phyloP scores from a whole-genome alignment of 805 yeast species.

The Wickerhamiella cacticola region DNA sequence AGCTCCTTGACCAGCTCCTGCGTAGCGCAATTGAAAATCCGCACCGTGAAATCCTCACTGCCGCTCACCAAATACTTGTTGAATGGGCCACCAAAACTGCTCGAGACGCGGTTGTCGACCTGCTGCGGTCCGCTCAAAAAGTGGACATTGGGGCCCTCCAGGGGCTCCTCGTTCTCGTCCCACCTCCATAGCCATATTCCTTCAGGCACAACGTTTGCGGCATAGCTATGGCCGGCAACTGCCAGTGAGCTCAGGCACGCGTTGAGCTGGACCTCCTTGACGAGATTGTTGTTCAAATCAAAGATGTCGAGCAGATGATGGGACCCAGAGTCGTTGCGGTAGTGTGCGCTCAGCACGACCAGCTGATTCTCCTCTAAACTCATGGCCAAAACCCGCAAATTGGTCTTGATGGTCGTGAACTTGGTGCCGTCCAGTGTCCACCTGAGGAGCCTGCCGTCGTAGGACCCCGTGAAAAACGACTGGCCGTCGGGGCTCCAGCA shows the following conservation, averaged over 20 bases:
- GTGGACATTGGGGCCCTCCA: background rate
- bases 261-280: background rate
- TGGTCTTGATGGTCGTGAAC: slow-evolving; percentile 26
- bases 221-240: background rate
- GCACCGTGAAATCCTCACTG: slow-evolving; percentile 66
- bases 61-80: slow-evolving; percentile 70
- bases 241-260: slow-evolving; percentile 10
- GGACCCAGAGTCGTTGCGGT: background rate
- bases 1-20: slow-evolving; percentile 54
- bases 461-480: slow-evolving; percentile 59
- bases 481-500: slow-evolving; percentile 55
- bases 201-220: slow-evolving; percentile 5
- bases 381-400: slow-evolving; percentile 50
- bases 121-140: slow-evolving; percentile 31
- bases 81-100: slow-evolving; percentile 61
- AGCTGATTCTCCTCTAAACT: slow-evolving; percentile 47
- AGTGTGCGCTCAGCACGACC: slow-evolving; percentile 8
- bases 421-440: slow-evolving; percentile 31
- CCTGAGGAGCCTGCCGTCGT: slow-evolving; percentile 50
- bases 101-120: slow-evolving; percentile 54
- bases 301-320: slow-evolving; percentile 3
- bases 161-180: background rate
- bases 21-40: slow-evolving; percentile 63
- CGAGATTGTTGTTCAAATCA: slow-evolving; percentile 3
- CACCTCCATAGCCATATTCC: background rate